Base-by-base conservation (phyloP, 352 stramenopile species). In the Globisporangium takayamanum region DNA sequence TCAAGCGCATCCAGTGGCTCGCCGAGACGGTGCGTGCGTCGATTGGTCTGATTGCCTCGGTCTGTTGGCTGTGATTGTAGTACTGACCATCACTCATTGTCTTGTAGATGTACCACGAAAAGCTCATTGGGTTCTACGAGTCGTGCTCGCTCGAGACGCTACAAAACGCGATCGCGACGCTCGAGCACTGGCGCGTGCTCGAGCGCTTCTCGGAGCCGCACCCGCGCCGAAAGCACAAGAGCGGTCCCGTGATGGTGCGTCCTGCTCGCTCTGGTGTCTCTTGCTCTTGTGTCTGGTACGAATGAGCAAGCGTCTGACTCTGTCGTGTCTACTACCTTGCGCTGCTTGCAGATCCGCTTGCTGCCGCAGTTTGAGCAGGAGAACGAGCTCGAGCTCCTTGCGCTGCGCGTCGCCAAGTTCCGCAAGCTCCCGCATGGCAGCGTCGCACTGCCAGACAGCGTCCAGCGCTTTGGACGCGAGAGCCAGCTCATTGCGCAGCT, bases 41-140 rank as follows among this genome's bases (percentile, higher is more conserved):
- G 10, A 36, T 15, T 42, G 6, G 12, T 20, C 2, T 11, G 11
- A 14, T 52, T 14, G 16, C 10, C 20, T 18, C 5, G n/a, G 10
- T 5, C 42, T 51, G 39, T 30, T 37, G 3, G 11, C 20, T 46
- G 52, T 25, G 16, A 20, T 3, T 46, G 6, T 46, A 7, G 57
- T 25, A 22, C 20, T 44, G 18, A 7, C 22, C 47, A 15, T 50
- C 54, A 37, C 47, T 36, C 41, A 22, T 25, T 57, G 33, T 8
- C 50, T 12, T 50, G 25, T 55, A 84, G 67, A 90, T 94, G 79
- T 94, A 92, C 69, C 84, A 94, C 59, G 84, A 94, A 55, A 84
- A 80, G 44, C 68, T 92, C 50, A 88, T 94, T 59, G 77, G 78
- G 50, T 89, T 92, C 60, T 94, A 94, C 66, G 83, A 94, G 60